These are phyloP conservation scores for Psilocybe mexicana DNA, from an alignment of 1,284 basidiomycete genomes.

Conservation along the genomic window DNA sequence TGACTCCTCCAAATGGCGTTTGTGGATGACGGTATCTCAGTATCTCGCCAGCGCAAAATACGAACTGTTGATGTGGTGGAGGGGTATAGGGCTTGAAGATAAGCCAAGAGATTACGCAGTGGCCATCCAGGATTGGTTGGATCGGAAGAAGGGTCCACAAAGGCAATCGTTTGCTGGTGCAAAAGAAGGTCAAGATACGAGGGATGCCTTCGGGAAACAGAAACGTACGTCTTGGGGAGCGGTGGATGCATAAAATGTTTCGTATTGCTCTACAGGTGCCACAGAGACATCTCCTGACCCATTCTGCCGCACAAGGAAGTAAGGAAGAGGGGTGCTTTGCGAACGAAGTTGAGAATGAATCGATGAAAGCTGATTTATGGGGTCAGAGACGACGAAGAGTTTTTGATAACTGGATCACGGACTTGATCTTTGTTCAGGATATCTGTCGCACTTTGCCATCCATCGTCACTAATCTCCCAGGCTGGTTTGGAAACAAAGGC, in stretches of 20 bases:
- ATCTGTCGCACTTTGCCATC: slow-evolving; percentile 52
- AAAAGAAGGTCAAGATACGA: neutral
- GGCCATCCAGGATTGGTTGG: slow-evolving; percentile 90
- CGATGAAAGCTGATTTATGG: slow-evolving; percentile 41
- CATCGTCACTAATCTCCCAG: slow-evolving; percentile 73
- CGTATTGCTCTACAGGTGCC: slow-evolving; percentile 56
- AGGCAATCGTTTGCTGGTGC: slow-evolving; percentile 66
- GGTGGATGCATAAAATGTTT: slow-evolving; percentile 36
- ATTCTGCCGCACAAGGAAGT: slow-evolving; percentile 56
- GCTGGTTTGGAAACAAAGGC: slow-evolving; percentile 85
- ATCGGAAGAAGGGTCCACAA: slow-evolving; percentile 87
- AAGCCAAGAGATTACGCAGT: slow-evolving; percentile 87
- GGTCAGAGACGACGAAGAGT: neutral
- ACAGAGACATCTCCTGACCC: slow-evolving; percentile 32
- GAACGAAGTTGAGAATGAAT: slow-evolving; percentile 51
- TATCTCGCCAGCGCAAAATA: slow-evolving; percentile 76
- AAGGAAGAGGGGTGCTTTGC: slow-evolving; percentile 41
- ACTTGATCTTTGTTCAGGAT: slow-evolving; percentile 39
- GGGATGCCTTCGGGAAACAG: neutral
- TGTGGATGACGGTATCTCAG: slow-evolving; percentile 41
- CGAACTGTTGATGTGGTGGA: slow-evolving; percentile 52
- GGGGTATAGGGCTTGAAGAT: slow-evolving; percentile 62
- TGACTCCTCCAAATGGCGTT: slow-evolving; percentile 59
- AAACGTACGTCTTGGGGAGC: slow-evolving; percentile 24
- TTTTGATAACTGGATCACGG: slow-evolving; percentile 10